Conservation (phyloP, 2,329 filamentous ascomycete genomes). For the Nigrograna mackinnonii region DNA sequence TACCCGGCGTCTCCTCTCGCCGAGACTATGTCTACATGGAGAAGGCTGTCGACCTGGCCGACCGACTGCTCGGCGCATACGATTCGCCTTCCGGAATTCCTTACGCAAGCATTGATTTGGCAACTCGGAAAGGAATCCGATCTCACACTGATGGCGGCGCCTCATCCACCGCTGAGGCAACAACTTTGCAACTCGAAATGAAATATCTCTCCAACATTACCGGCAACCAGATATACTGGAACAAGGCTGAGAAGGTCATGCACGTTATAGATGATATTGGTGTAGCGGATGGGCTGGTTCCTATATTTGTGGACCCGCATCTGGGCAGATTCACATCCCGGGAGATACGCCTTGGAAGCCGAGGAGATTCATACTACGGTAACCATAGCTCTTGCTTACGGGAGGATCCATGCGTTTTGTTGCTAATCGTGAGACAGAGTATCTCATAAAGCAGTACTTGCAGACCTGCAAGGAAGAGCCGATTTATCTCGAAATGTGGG, state of each 20-base stretch:
- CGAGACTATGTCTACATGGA: constrained; percentile 81
- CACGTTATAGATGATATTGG: constrained; percentile 84
- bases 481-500: constrained; percentile 91
- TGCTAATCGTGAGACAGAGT: constrained; percentile 57
- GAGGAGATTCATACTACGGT: constrained; percentile 94
- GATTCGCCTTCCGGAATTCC: constrained; percentile 86
- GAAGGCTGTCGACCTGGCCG: constrained; percentile 64
- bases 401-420: no score
- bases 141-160: constrained; percentile 86
- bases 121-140: constrained; percentile 72
- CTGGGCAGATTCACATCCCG: constrained; percentile 77
- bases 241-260: constrained; percentile 89
- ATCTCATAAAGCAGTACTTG: constrained; percentile 96
- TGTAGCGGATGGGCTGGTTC: constrained; percentile 78
- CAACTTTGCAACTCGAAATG: constrained; percentile 91
- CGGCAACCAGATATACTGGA: constrained; percentile 91
- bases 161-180: constrained; percentile 91
- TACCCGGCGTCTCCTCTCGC: constrained; percentile 56
- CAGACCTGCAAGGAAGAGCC: constrained; percentile 87
- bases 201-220: constrained; percentile 96
- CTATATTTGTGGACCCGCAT: constrained; percentile 85
- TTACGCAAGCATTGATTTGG: constrained; percentile 87
- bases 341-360: constrained; percentile 89
- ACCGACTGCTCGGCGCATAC: constrained; percentile 81
- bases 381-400: no score